A percentile compares a stretch with the other conserved stretches of the same genome.
phyloP scores from a whole-genome alignment of 2,329 filamentous ascomycete species.

The Cladosporium sp. region DNA sequence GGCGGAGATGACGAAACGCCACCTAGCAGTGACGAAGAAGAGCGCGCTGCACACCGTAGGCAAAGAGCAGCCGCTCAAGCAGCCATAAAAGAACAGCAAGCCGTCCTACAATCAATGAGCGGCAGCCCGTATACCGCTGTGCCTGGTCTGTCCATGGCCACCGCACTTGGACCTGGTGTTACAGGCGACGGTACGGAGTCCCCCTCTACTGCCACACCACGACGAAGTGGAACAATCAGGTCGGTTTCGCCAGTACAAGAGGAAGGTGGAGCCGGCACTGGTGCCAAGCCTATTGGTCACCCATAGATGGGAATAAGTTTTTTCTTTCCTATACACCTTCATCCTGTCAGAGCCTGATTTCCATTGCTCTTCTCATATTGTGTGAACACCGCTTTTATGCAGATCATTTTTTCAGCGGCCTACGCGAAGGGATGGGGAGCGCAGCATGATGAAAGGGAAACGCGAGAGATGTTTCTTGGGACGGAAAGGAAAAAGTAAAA shows the following conservation, averaged over 20 bases:
- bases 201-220: constrained; percentile 16
- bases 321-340: neutral
- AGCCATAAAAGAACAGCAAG: constrained; percentile 3
- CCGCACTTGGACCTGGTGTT: neutral
- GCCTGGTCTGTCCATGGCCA: constrained; percentile 6
- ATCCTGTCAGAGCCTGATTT: no score
- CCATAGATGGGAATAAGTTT: constrained; percentile 11
- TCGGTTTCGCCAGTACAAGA: constrained; percentile 27
- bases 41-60: constrained; percentile 16
- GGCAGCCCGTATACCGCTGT: neutral
- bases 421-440: neutral
- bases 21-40: constrained; percentile 35
- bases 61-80: neutral
- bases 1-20: constrained; percentile 32
- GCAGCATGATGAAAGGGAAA: neutral
- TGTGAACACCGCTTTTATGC: neutral
- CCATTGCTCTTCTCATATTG: neutral
- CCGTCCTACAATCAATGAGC: neutral
- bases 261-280: constrained; percentile 14
- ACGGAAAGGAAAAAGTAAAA: neutral
- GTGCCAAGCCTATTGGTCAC: constrained; percentile 22
- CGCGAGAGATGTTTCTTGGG: neutral
- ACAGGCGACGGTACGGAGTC: neutral
- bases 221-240: constrained; percentile 27
- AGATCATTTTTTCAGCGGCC: neutral